Evolutionary conservation across 805 yeast species (phyloP).

Genomic region (Peterozyma xylosa): DNA sequence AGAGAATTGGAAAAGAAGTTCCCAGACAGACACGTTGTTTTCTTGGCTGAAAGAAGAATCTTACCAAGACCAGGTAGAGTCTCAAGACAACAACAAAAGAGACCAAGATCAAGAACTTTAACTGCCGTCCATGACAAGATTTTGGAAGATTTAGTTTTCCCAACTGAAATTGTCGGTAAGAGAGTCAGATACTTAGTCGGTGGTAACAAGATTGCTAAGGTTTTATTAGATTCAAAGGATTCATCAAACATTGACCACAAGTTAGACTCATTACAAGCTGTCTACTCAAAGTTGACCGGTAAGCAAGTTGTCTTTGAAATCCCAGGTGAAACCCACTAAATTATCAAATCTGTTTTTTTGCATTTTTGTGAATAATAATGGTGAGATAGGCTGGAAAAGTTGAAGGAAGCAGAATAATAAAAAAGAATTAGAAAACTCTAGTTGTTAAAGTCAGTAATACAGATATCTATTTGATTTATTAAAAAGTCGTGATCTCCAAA

Average conservation of each 20-base stretch:
- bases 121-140: constrained; percentile 97
- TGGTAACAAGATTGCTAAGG: constrained; percentile 98
- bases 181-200: constrained; percentile 98
- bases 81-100: constrained; percentile 92
- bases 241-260: constrained; percentile 95
- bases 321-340: constrained; percentile 47
- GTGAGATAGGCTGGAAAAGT: no score
- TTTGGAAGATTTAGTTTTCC: constrained; percentile 99
- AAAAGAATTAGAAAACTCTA: no score
- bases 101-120: constrained; percentile 99
- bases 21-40: constrained; percentile 99
- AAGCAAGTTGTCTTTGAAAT: constrained; percentile 98
- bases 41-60: constrained; percentile 99
- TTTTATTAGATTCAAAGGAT: constrained; percentile 96
- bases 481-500: no score
- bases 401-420: no score
- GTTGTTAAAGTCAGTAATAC: no score
- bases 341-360: constrained; percentile 1
- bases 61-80: constrained; percentile 98
- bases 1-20: constrained; percentile 99
- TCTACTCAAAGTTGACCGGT: constrained; percentile 98
- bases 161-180: constrained; percentile 98
- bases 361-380: no score
- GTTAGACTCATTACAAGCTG: constrained; percentile 98
- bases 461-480: no score